Evolutionary conservation across 495 filamentous ascomycete genomes (phyloP).

Genomic region (Daldinia decipiens): DNA sequence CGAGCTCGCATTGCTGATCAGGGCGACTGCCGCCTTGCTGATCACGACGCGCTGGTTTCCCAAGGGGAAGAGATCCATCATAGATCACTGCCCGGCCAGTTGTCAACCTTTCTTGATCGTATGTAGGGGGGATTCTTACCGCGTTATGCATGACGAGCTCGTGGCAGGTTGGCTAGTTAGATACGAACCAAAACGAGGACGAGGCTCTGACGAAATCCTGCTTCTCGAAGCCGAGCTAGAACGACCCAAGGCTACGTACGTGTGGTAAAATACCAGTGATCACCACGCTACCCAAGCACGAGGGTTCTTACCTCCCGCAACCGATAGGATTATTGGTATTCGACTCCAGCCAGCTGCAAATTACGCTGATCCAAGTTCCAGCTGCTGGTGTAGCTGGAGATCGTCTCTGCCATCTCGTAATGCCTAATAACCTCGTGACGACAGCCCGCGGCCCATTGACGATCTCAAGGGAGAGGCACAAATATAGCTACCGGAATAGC

Average conservation of each 20-base stretch:
- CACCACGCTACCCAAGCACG: slow-evolving; percentile 30
- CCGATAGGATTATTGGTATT: slow-evolving; percentile 19
- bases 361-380: slow-evolving; percentile 15
- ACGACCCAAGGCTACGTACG: slow-evolving; percentile 13
- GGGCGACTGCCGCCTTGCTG: slow-evolving; percentile 32
- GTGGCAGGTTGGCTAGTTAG: slow-evolving; percentile 25
- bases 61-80: slow-evolving; percentile 37
- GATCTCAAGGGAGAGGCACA: slow-evolving; percentile 7
- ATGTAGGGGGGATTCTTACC: slow-evolving; percentile 18
- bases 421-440: slow-evolving; percentile 29
- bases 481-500: slow-evolving; percentile 11
- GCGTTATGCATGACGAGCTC: slow-evolving; percentile 14
- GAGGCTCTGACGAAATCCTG: slow-evolving; percentile 39
- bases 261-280: slow-evolving; percentile 23
- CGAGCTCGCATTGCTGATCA: slow-evolving; percentile 38
- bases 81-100: slow-evolving; percentile 14
- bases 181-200: slow-evolving; percentile 28
- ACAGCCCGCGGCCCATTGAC: slow-evolving; percentile 8
- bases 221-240: slow-evolving; percentile 31
- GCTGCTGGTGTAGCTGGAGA: slow-evolving; percentile 13
- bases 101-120: slow-evolving; percentile 18
- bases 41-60: slow-evolving; percentile 30
- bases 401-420: slow-evolving; percentile 6
- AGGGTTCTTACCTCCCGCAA: slow-evolving; percentile 24
- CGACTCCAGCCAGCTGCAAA: slow-evolving; percentile 17